Evolutionary conservation across 306 rosid species (phyloP).

Genomic region (Alnus glutinosa): DNA sequence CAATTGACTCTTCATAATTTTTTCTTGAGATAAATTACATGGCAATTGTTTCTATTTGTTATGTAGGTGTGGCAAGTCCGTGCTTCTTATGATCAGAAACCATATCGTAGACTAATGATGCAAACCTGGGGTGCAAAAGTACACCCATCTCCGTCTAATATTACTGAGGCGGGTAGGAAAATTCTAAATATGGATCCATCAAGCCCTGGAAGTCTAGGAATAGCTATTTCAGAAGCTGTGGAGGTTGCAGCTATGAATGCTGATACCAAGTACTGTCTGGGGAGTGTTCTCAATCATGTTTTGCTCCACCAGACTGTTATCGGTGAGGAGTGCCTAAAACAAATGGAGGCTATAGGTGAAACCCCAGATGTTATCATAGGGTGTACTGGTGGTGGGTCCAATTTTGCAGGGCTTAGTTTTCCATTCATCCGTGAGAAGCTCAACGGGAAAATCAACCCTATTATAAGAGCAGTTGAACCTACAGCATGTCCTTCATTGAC

Average conservation of each 20-base stretch:
- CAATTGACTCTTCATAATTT: neutral
- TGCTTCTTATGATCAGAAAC: constrained; percentile 85
- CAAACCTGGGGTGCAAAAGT: constrained; percentile 98
- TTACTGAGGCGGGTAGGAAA: constrained; percentile 69
- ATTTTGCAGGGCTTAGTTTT: constrained; percentile 90
- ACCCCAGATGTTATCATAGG: constrained; percentile 86
- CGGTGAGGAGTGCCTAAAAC: constrained; percentile 89
- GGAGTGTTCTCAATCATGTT: constrained; percentile 94
- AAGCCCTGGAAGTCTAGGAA: constrained; percentile 92
- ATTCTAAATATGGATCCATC: constrained; percentile 69
- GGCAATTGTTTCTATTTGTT: constrained; percentile 9
- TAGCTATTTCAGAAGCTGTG: constrained; percentile 94
- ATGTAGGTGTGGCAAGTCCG: constrained; percentile 96
- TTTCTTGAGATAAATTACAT: neutral
- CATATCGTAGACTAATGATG: constrained; percentile 91
- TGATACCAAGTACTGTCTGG: constrained; percentile 81
- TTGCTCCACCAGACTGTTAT: constrained; percentile 89
- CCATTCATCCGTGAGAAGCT: constrained; percentile 89
- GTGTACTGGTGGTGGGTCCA: constrained; percentile 95
- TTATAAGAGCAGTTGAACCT: constrained; percentile 93
- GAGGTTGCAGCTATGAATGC: constrained; percentile 74
- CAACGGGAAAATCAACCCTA: constrained; percentile 66
- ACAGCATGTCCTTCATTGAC: constrained; percentile 93
- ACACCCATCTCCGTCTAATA: constrained; percentile 82
- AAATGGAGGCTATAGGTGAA: constrained; percentile 93